These are phyloP conservation scores for Nyssa sinensis DNA, from an alignment of 148 eudicot genomes.

Conservation along the genomic window DNA sequence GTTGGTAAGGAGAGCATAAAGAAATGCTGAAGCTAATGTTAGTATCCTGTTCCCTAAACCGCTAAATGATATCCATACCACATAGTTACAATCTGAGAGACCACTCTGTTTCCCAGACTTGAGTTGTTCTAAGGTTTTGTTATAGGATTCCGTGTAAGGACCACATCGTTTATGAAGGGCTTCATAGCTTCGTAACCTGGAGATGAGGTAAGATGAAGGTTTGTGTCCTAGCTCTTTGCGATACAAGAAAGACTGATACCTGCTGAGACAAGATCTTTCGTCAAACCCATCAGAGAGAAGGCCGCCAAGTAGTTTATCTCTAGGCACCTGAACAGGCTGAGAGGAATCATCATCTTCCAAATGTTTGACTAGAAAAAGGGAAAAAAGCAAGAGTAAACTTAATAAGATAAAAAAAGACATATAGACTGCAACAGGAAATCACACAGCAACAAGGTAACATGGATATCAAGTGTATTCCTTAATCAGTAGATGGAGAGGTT, in stretches of 20 bases:
- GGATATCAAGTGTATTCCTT: not conserved
- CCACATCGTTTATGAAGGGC: conserved; percentile 79
- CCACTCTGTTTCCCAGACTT: conserved; percentile 26
- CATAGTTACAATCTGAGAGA: conserved; percentile 63
- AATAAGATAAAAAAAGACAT: not conserved
- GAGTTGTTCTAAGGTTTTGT: conserved; percentile 49
- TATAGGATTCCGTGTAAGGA: conserved; percentile 72
- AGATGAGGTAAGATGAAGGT: conserved; percentile 71
- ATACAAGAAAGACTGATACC: conserved; percentile 58
- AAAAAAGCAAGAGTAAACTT: not conserved
- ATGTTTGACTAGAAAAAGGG: conserved; percentile 10
- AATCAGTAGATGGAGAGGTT: not conserved
- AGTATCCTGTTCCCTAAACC: conserved; percentile 90
- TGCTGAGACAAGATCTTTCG: conserved; percentile 65
- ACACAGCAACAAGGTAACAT: too few relatives aligned
- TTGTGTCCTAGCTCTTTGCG: conserved; percentile 48
- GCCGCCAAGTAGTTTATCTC: conserved; percentile 57
- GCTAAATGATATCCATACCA: conserved; percentile 90
- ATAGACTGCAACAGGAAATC: not conserved
- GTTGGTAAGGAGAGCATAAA: conserved; percentile 81
- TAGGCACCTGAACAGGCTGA: conserved; percentile 11
- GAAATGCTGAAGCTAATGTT: conserved; percentile 77
- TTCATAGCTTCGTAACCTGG: conserved; percentile 80
- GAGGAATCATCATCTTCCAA: conserved; percentile 26
- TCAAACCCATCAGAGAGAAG: conserved; percentile 59